Conservation (phyloP, 1,284 basidiomycete species). For the Apiotrichum gamsii region DNA sequence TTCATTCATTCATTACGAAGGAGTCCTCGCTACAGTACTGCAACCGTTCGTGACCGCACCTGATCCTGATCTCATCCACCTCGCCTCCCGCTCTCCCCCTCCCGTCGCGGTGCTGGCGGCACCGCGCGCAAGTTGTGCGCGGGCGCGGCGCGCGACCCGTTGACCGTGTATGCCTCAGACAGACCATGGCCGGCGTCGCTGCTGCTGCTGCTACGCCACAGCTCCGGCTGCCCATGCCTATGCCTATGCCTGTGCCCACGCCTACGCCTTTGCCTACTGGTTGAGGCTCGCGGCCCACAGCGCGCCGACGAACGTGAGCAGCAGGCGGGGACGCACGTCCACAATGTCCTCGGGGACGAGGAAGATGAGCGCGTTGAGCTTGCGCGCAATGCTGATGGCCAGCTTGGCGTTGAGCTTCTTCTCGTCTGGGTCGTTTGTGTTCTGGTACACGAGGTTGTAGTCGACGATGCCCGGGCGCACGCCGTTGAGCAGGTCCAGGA, state of each 20-base stretch:
- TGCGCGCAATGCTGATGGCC: conserved; percentile 94
- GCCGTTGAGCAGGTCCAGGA: conserved; percentile 86
- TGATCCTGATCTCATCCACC: too few relatives aligned
- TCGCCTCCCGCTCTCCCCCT: too few relatives aligned
- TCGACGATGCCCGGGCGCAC: conserved; percentile 94
- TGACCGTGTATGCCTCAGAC: neutral
- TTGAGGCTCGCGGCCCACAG: conserved; percentile 38
- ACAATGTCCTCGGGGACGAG: conserved; percentile 92
- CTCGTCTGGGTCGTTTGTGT: conserved; percentile 58
- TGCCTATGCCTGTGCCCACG: too few relatives aligned
- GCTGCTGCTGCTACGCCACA: neutral
- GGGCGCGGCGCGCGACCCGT: too few relatives aligned
- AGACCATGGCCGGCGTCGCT: neutral
- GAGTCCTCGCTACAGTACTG: too few relatives aligned
- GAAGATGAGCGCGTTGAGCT: conserved; percentile 95
- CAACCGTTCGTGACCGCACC: too few relatives aligned
- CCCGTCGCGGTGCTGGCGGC: too few relatives aligned
- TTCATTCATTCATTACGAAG: too few relatives aligned
- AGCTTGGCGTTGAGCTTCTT: conserved; percentile 90
- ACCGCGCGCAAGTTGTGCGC: too few relatives aligned
- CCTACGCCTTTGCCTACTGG: conserved; percentile 17
- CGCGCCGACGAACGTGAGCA: conserved; percentile 55
- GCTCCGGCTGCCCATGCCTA: too few relatives aligned
- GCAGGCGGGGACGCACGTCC: conserved; percentile 71
- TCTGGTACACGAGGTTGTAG: conserved; percentile 64